Base-by-base conservation (phyloP, 2,329 filamentous ascomycete species). In the Fusarium musae region DNA sequence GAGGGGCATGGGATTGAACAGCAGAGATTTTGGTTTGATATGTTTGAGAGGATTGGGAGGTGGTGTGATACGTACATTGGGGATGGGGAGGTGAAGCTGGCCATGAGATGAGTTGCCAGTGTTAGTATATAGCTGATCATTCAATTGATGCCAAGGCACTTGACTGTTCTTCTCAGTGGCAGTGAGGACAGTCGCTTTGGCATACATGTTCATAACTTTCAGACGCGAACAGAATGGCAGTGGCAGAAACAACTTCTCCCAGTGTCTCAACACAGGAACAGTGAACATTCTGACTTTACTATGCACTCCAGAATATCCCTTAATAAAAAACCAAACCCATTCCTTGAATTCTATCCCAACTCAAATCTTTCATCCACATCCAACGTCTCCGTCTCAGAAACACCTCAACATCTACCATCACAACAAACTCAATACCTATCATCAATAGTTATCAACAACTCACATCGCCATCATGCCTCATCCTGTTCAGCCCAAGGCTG, bases 11-110 rank as follows among this genome's bases (percentile, higher is more conserved):
- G 26, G 9, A 58, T 72, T 15, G 15, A 39, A n/a, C 40, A 30
- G 50, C 72, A 74, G 37, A 61, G 54, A 5, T 54, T 64, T 19
- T 74, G 72, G 72, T 21, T 74, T 21, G 72, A 74, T 28, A 74
- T 74, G 72, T 12, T 74, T 5, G 71, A 72, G 30, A 66, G 72
- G 15, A 17, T 74, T 19, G 54, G 36, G 3, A 54, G 64, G 3
- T 74, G 69, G 61, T 74, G 72, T 11, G 58, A 69, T 44, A 4
- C 2, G 21, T 58, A 74, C 4, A 72, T 74, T 19, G 72, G 72
- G 4, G 30, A 13, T 2, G 54, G 47, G 34, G 2, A 26, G 42
- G 28, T 4, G 3, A 21, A 30, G 3, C 2, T 68, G 42, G 46
- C 39, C 2, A 37, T 68, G 10, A 67, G 66, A 44, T 69, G 3